Evolutionary conservation across 2,329 filamentous ascomycete species (phyloP).

Genomic region (Magnaporthales sp.): DNA sequence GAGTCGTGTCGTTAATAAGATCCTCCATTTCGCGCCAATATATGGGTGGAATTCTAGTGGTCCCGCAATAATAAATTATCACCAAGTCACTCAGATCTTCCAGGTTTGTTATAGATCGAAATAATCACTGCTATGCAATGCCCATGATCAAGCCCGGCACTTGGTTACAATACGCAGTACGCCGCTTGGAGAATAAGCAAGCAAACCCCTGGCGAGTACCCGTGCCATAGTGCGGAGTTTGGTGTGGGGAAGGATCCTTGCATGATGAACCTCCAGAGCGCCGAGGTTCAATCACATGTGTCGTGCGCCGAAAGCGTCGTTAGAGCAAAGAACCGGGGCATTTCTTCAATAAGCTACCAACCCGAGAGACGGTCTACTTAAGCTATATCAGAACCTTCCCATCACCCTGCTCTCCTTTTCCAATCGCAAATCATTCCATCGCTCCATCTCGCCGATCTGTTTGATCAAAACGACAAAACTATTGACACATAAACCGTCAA

Average conservation of each 20-base stretch:
- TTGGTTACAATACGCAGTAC: not conserved
- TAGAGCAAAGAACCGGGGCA: not conserved
- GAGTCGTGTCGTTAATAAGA: not conserved
- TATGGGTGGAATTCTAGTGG: not conserved
- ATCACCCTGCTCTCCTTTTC: not conserved
- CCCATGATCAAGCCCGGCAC: not conserved
- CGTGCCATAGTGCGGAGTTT: not conserved
- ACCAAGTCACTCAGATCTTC: not conserved
- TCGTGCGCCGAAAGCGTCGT: not conserved
- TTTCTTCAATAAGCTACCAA: not conserved
- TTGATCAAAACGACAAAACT: not conserved
- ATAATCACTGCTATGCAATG: not conserved
- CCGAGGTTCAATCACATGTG: slow-evolving; percentile 8
- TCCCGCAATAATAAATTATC: not conserved
- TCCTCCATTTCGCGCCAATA: not conserved
- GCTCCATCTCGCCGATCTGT: not conserved
- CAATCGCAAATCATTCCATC: not conserved
- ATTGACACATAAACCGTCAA: not conserved
- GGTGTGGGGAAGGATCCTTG: not conserved
- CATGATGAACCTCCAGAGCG: not conserved
- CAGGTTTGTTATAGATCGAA: not conserved
- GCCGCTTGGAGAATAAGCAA: not conserved
- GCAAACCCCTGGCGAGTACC: not conserved
- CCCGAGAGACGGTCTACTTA: not conserved
- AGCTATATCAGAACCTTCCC: not conserved